Conservation (phyloP, 2,329 filamentous ascomycete species). For the Nectriaceae sp. region DNA sequence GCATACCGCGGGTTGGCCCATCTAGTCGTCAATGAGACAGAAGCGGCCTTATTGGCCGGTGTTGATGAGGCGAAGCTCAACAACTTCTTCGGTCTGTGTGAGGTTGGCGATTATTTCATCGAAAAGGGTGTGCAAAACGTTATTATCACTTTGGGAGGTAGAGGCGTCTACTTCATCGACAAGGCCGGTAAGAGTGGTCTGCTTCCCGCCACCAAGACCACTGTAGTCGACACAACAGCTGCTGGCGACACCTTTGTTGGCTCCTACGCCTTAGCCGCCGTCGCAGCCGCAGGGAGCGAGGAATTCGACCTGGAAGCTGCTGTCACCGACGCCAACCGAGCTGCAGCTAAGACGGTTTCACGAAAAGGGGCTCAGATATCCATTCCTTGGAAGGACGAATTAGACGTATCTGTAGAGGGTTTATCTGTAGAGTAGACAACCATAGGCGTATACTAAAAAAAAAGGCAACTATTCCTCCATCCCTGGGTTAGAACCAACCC, state of each 20-base stretch:
- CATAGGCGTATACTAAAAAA: conserved; percentile 6
- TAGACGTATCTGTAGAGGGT: conserved; percentile 30
- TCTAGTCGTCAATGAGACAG: conserved; percentile 87
- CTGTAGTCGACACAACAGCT: conserved; percentile 88
- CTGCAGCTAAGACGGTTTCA: conserved; percentile 44
- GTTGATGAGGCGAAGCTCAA: conserved; percentile 52
- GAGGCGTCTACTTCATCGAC: conserved; percentile 71
- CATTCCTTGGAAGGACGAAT: conserved; percentile 47
- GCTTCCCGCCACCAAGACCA: conserved; percentile 67
- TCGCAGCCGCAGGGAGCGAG: conserved; percentile 50
- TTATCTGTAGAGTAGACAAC: conserved; percentile 14
- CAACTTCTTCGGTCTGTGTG: conserved; percentile 42
- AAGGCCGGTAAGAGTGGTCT: conserved; percentile 44
- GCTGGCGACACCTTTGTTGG: conserved; percentile 96
- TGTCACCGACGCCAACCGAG: conserved; percentile 52
- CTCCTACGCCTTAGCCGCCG: conserved; percentile 71
- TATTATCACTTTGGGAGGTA: conserved; percentile 80
- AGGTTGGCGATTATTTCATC: conserved; percentile 63
- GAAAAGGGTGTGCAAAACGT: conserved; percentile 71
- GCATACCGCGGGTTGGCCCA: conserved; percentile 72
- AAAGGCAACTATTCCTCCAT: conserved; percentile 16
- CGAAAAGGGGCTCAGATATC: conserved; percentile 45
- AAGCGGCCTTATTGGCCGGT: conserved; percentile 73
- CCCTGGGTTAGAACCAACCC: conserved; percentile 30
- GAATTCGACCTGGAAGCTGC: conserved; percentile 59